Percentiles rank a stretch among this genome's conserved stretches.
These are phyloP conservation scores for Trichoderma reesei DNA, from an alignment of 495 filamentous ascomycete genomes.

Conservation along the genomic window DNA sequence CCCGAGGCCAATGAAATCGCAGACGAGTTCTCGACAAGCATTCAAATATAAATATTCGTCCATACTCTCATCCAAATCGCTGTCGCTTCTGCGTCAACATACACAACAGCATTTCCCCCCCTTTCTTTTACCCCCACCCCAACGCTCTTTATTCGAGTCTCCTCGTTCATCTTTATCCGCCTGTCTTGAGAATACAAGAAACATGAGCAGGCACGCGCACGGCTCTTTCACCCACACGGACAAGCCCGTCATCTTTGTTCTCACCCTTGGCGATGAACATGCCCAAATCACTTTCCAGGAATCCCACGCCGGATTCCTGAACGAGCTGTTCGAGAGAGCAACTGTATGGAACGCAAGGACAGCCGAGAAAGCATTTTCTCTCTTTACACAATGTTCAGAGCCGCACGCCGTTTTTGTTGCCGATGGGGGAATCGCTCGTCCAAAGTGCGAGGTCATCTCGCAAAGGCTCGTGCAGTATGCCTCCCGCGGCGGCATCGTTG, in stretches of 20 bases:
- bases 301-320: not conserved
- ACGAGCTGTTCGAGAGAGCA: not conserved
- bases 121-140: no score
- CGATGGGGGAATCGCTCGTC: not conserved
- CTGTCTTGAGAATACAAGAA: not conserved
- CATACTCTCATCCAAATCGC: no score
- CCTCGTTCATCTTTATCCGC: no score
- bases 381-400: not conserved
- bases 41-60: no score
- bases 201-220: not conserved
- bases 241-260: not conserved
- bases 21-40: no score
- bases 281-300: not conserved
- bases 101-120: no score
- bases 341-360: not conserved
- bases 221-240: not conserved
- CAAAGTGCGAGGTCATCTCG: not conserved
- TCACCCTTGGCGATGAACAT: not conserved
- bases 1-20: no score
- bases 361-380: not conserved
- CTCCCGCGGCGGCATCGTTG: not conserved
- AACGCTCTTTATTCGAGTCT: no score
- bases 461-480: not conserved
- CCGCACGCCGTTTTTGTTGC: not conserved
- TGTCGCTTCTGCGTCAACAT: no score